Evolutionary conservation across 345 rosid species (phyloP).

Genomic region (Citrus maxima): DNA sequence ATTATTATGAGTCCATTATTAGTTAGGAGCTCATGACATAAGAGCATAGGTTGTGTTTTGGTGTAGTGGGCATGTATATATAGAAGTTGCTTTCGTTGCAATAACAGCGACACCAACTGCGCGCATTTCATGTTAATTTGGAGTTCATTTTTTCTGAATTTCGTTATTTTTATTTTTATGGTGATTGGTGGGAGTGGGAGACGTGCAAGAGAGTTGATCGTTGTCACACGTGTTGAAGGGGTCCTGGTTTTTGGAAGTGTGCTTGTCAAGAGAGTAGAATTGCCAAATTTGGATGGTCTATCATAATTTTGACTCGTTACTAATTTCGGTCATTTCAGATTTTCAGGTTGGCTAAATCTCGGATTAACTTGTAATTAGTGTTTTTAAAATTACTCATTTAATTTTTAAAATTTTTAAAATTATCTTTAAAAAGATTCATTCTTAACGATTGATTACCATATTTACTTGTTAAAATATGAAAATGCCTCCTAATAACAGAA

Average conservation of each 20-base stretch:
- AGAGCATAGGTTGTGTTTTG: constrained; percentile 18
- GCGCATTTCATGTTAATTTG: constrained; percentile 66
- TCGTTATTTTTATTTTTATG: constrained; percentile 7
- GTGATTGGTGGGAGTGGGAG: constrained; percentile 10
- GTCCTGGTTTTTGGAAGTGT: not conserved
- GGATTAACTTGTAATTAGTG: not conserved
- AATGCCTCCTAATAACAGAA: too few relatives aligned
- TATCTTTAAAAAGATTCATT: too few relatives aligned
- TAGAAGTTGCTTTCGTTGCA: constrained; percentile 6
- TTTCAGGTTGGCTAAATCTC: not conserved
- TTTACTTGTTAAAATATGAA: too few relatives aligned
- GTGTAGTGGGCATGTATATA: constrained; percentile 27
- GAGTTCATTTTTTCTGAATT: constrained; percentile 49
- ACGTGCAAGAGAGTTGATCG: constrained; percentile 1
- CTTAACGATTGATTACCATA: too few relatives aligned
- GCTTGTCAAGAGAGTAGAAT: not conserved
- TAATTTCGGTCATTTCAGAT: not conserved
- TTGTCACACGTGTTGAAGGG: not conserved
- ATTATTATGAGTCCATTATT: constrained; percentile 22
- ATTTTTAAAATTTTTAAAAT: too few relatives aligned
- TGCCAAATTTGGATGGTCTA: not conserved
- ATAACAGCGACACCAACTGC: not conserved
- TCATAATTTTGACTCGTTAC: not conserved
- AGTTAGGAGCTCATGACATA: not conserved
- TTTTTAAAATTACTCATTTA: too few relatives aligned